These are phyloP conservation scores for Smittium culicis DNA, from an alignment of 371 early-diverging fungal genomes.

Conservation along the genomic window DNA sequence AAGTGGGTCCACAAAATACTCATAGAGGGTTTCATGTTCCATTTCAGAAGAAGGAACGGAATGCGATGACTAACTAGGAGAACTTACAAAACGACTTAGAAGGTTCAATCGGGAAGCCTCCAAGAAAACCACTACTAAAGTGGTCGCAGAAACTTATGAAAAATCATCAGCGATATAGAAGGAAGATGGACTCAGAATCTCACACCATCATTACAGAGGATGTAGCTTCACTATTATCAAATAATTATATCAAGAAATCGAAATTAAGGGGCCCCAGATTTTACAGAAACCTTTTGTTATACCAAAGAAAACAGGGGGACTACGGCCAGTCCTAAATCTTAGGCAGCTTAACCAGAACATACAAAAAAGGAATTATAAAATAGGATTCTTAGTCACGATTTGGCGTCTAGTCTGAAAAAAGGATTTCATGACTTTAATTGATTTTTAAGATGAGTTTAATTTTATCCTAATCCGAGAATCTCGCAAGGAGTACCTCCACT, in stretches of 20 bases:
- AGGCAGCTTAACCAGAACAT: constrained; percentile 27
- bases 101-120: neutral
- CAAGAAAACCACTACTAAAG: too few relatives aligned
- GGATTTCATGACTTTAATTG: constrained; percentile 28
- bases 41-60: neutral
- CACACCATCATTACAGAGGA: neutral
- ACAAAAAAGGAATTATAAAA: constrained; percentile 16
- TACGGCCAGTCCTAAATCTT: constrained; percentile 23
- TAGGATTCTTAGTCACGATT: constrained; percentile 25
- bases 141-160: too few relatives aligned
- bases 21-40: neutral
- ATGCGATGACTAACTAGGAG: neutral
- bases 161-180: neutral
- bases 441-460: constrained; percentile 29
- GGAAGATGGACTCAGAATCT: neutral
- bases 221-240: neutral
- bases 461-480: constrained; percentile 25
- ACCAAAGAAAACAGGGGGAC: constrained; percentile 11
- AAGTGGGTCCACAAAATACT: neutral
- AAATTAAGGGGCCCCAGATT: neutral
- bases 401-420: constrained; percentile 16
- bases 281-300: neutral
- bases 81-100: neutral
- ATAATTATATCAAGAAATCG: neutral
- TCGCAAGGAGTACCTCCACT: constrained; percentile 29